phyloP scores from a whole-genome alignment of 805 yeast species.

The Metschnikowia cerradonensis region DNA sequence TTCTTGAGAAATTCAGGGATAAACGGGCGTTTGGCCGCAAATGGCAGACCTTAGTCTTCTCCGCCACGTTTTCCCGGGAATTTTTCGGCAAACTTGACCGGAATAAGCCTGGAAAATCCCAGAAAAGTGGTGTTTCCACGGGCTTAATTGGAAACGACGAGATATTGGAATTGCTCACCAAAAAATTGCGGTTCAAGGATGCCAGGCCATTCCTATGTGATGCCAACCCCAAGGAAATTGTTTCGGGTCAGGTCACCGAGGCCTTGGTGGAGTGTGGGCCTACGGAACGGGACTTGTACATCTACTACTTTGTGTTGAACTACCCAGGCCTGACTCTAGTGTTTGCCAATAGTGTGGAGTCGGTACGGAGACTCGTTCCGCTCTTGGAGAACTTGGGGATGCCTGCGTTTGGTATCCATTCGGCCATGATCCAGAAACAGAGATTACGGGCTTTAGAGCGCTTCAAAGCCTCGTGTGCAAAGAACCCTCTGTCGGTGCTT shows the following conservation, averaged over 20 bases:
- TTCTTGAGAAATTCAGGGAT: constrained; percentile 51
- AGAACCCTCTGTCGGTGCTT: constrained; percentile 57
- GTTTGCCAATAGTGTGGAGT: constrained; percentile 92
- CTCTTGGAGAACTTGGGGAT: constrained; percentile 66
- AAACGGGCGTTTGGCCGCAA: constrained; percentile 34
- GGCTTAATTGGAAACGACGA: constrained; percentile 47
- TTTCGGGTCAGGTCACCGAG: constrained; percentile 73
- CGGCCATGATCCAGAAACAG: constrained; percentile 93
- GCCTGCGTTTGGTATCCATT: constrained; percentile 75
- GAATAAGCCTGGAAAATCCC: constrained; percentile 11
- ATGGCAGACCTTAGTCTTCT: constrained; percentile 88
- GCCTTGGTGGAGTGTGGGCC: constrained; percentile 90
- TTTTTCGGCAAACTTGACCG: constrained; percentile 69
- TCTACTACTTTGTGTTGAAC: constrained; percentile 80
- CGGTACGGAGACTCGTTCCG: constrained; percentile 82
- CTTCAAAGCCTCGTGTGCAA: constrained; percentile 53
- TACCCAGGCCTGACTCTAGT: constrained; percentile 89
- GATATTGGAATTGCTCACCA: constrained; percentile 59
- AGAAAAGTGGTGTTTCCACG: neutral
- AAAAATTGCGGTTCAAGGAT: constrained; percentile 68
- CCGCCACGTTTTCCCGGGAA: constrained; percentile 87
- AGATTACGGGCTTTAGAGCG: constrained; percentile 81
- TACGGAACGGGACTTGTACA: constrained; percentile 80
- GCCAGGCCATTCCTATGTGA: constrained; percentile 70
- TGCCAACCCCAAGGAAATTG: constrained; percentile 78